phyloP scores from a whole-genome alignment of 1,139 yeast genomes.

The Candida anutae region DNA sequence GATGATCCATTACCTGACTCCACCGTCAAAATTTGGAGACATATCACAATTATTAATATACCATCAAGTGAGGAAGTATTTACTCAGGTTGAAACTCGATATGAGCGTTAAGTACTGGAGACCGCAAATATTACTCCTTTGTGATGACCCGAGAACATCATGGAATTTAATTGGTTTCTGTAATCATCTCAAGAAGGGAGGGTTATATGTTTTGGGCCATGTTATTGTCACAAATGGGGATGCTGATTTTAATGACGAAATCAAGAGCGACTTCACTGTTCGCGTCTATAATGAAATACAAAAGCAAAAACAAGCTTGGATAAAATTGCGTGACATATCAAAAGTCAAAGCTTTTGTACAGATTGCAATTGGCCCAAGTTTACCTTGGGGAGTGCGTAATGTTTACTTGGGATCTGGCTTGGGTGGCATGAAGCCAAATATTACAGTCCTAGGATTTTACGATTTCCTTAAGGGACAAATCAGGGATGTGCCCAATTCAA shows the following conservation, averaged over 20 bases:
- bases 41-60: conserved; percentile 90
- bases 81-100: conserved; percentile 73
- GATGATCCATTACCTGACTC: conserved; percentile 79
- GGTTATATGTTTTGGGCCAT: conserved; percentile 86
- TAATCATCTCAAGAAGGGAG: conserved; percentile 91
- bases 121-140: conserved; percentile 81
- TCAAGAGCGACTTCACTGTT: conserved; percentile 18
- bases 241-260: conserved; percentile 1
- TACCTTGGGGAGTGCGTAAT: conserved; percentile 95
- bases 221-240: conserved; percentile 61
- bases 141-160: conserved; percentile 84
- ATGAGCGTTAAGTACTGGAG: conserved; percentile 94
- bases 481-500: conserved; percentile 14
- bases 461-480: conserved; percentile 44
- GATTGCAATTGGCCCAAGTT: conserved; percentile 76
- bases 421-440: conserved; percentile 96
- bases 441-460: conserved; percentile 83
- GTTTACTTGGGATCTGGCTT: conserved; percentile 87
- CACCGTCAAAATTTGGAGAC: conserved; percentile 97
- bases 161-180: conserved; percentile 94
- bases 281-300: conserved; percentile 53
- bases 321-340: conserved; percentile 66
- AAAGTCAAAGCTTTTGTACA: conserved; percentile 90
- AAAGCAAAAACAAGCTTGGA: conserved; percentile 76
- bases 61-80: conserved; percentile 90